Conservation (phyloP, 345 rosid species). For the Populus tremula region DNA sequence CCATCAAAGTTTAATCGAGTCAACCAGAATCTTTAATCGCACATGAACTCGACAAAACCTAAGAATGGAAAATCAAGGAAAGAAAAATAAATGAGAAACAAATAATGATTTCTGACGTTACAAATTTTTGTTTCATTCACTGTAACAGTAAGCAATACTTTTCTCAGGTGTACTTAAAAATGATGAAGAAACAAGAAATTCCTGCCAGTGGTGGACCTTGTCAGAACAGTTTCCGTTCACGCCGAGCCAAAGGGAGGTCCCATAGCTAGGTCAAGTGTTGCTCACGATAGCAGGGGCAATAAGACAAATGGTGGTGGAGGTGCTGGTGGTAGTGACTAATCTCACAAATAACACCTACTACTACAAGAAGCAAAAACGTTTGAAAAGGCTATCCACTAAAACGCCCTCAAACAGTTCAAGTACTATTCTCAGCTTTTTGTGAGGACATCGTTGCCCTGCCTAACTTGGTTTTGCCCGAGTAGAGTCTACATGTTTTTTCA, state of each 20-base stretch:
- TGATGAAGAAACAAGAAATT: constrained; percentile 6
- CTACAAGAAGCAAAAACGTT: constrained; percentile 29
- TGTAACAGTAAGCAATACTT: constrained; percentile 3
- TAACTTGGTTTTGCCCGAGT: constrained; percentile 6
- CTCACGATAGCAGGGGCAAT: constrained; percentile 36
- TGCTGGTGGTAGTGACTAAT: constrained; percentile 57
- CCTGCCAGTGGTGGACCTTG: constrained; percentile 22
- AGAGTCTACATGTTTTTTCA: constrained; percentile 9
- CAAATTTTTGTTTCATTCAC: not conserved
- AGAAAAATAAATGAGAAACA: not conserved
- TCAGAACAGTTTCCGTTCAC: constrained; percentile 13
- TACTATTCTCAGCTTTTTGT: constrained; percentile 25
- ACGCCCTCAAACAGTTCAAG: not conserved
- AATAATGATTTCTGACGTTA: not conserved
- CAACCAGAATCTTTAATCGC: constrained; percentile 16
- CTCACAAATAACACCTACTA: constrained; percentile 23
- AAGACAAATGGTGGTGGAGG: constrained; percentile 63
- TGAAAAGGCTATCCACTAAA: constrained; percentile 39
- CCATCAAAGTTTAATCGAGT: constrained; percentile 17
- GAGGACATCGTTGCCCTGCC: constrained; percentile 13
- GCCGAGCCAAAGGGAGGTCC: constrained; percentile 14
- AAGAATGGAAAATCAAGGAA: not conserved
- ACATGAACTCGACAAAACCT: not conserved
- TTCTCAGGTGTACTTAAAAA: constrained; percentile 17
- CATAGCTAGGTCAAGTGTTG: constrained; percentile 29